Evolutionary conservation across 371 early-diverging fungal genomes (phyloP), one percentile per base, ranked within the genome.

Genomic region (Rhizopus delemar): DNA sequence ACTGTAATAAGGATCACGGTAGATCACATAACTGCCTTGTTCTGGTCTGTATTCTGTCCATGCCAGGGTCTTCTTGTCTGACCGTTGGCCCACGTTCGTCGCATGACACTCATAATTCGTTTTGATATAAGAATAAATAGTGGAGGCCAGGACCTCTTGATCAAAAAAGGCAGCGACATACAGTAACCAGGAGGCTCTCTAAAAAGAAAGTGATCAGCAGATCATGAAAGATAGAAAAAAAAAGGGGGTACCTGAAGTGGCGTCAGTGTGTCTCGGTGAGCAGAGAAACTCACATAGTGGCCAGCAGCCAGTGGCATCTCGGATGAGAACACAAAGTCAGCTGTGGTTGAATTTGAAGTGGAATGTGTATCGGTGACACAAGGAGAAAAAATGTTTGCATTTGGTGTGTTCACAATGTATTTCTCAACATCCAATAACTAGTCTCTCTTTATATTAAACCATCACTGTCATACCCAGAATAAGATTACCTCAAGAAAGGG

Each of bases 101-200:
- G 50, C 46, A 15, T 70, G 70, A 13, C 70, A 70, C 3, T 56
- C 41, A 38, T 70, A 70, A 22, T 53, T 60, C 2, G 39, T 60
- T 8, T 16, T 16, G 9, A 70, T 59, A 31, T 59, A 58, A 28
- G 49, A 50, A 13, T 56, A 62, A 0, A 59, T 41, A 9, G 56
- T 39, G 0, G 15, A 51, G 13, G 63, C 57, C 5, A 53, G 32
- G 7, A 36, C 3, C 48, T 60, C 63, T 48, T 56, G 15, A 41
- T 63, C 66, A 53, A 70, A 70, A 46, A 70, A 70, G 9, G 52
- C 59, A 35, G 51, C 63, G 12, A 70, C 7, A 28, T 70, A 70
- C 41, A 66, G 2, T n/a, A 70, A 35, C 70, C 66, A 66, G 29
- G 55, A 41, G 9, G 67, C 66, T 62, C 66, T 62, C 67, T 70